Evolutionary conservation across 495 filamentous ascomycete species (phyloP).

Genomic region (Hyaloscypha bicolor): DNA sequence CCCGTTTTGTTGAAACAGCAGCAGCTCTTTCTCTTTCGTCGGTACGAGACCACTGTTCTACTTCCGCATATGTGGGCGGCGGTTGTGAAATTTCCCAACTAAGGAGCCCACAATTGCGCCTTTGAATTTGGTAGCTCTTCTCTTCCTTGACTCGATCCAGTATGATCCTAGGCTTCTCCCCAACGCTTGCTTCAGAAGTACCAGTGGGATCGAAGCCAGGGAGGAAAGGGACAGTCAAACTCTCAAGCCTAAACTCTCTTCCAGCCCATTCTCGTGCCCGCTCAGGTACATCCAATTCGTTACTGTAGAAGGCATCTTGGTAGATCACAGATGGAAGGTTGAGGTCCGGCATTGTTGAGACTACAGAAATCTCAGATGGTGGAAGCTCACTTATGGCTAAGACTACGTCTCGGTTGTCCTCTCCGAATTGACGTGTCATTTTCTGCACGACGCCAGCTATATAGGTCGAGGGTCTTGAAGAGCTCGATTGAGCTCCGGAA

Average conservation of each 20-base stretch:
- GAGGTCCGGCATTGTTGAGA: conserved; percentile 45
- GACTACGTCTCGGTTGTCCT: conserved; percentile 17
- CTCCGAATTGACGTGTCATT: conserved; percentile 18
- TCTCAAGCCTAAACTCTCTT: conserved; percentile 78
- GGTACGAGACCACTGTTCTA: conserved; percentile 65
- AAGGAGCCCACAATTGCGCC: conserved; percentile 53
- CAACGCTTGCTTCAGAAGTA: conserved; percentile 54
- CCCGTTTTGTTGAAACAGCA: background rate
- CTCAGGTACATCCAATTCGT: conserved; percentile 84
- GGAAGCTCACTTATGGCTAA: conserved; percentile 37
- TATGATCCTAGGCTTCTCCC: conserved; percentile 47
- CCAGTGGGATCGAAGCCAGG: conserved; percentile 76
- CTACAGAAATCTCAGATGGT: conserved; percentile 42
- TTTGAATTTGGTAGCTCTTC: conserved; percentile 48
- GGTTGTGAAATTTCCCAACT: conserved; percentile 66
- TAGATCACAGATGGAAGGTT: conserved; percentile 65
- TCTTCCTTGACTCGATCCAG: conserved; percentile 56
- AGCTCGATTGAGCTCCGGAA: background rate
- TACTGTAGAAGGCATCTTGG: conserved; percentile 83
- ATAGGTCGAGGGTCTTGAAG: background rate
- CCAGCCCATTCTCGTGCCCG: conserved; percentile 83
- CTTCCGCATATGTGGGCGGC: conserved; percentile 74
- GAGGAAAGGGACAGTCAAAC: conserved; percentile 73
- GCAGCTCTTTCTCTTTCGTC: conserved; percentile 10
- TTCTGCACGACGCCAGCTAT: conserved; percentile 14